Evolutionary conservation across 192 early-diverging fungal genomes (phyloP).

Genomic region (Spinellus fusiger): DNA sequence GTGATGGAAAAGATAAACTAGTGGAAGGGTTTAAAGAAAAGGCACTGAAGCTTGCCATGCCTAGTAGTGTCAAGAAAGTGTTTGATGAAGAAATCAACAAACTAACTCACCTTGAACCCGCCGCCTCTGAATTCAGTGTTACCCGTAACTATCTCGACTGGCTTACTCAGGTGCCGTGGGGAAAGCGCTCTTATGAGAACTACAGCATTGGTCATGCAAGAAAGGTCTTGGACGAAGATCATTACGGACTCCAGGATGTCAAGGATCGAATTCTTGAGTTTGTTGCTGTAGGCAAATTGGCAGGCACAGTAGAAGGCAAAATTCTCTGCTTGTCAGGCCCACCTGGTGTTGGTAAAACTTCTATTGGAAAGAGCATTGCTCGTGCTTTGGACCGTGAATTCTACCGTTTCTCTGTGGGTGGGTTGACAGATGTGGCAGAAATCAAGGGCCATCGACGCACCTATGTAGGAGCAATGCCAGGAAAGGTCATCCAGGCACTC

Average conservation of each 20-base stretch:
- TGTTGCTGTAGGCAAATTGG: conserved; percentile 94
- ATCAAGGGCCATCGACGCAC: conserved; percentile 99
- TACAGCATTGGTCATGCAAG: conserved; percentile 86
- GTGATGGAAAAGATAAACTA: conserved; percentile 97
- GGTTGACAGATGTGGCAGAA: conserved; percentile 96
- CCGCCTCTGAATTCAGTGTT: conserved; percentile 97
- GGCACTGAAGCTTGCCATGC: conserved; percentile 81
- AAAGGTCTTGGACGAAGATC: conserved; percentile 93
- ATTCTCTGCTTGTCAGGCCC: conserved; percentile 98
- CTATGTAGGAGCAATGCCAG: conserved; percentile 99
- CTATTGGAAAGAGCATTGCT: conserved; percentile 96
- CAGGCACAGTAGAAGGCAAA: conserved; percentile 96
- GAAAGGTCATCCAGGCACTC: conserved; percentile 97
- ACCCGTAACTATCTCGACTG: conserved; percentile 99
- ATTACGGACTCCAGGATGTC: conserved; percentile 99
- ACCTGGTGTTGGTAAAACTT: conserved; percentile 99
- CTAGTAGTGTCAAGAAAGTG: conserved; percentile 84
- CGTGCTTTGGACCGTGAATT: conserved; percentile 91
- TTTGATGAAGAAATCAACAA: conserved; percentile 95
- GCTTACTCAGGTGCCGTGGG: conserved; percentile 98
- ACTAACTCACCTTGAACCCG: conserved; percentile 87
- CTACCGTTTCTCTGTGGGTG: conserved; percentile 96
- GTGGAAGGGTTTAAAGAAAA: conserved; percentile 91
- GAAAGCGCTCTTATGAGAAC: conserved; percentile 83
- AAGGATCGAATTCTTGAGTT: conserved; percentile 99